Conservation (phyloP, 345 rosid genomes). For the Euphorbia pulcherrima region DNA sequence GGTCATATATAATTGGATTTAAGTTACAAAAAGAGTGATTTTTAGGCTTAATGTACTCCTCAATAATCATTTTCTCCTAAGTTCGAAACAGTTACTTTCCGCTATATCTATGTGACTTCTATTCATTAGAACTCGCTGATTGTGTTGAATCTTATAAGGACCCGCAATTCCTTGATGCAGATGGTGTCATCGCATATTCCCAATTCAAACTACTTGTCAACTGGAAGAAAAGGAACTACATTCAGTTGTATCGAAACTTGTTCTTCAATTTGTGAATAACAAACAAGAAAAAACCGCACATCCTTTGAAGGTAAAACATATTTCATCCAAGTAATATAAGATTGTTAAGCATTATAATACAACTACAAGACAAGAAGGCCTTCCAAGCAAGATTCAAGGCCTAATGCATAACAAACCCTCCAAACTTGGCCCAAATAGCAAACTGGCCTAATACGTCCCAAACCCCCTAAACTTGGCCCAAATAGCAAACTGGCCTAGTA, state of each 20-base stretch:
- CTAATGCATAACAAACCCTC: too few relatives aligned
- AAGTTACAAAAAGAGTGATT: not conserved
- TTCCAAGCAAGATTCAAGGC: not conserved
- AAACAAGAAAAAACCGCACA: slow-evolving; percentile 37
- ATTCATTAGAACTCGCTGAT: not conserved
- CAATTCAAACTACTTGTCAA: slow-evolving; percentile 81
- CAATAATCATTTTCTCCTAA: not conserved
- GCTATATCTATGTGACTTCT: not conserved
- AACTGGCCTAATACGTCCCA: too few relatives aligned
- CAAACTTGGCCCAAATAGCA: too few relatives aligned
- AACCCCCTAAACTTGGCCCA: too few relatives aligned
- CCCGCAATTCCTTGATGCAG: slow-evolving; percentile 40
- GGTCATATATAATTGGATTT: too few relatives aligned
- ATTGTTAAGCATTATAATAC: not conserved
- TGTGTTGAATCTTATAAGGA: slow-evolving; percentile 8
- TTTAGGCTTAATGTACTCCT: too few relatives aligned
- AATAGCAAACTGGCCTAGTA: too few relatives aligned
- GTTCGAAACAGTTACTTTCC: not conserved
- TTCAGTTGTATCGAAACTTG: slow-evolving; percentile 68
- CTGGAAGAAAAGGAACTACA: slow-evolving; percentile 70
- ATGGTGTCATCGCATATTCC: slow-evolving; percentile 94
- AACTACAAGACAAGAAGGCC: not conserved
- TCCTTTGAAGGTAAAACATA: slow-evolving; percentile 58
- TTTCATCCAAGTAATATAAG: not conserved
- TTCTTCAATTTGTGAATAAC: slow-evolving; percentile 51